Percentiles rank a stretch among this genome's conserved stretches.
Evolutionary conservation across 2,329 filamentous ascomycete genomes (phyloP).

Genomic region (Talaromyces atroroseus): DNA sequence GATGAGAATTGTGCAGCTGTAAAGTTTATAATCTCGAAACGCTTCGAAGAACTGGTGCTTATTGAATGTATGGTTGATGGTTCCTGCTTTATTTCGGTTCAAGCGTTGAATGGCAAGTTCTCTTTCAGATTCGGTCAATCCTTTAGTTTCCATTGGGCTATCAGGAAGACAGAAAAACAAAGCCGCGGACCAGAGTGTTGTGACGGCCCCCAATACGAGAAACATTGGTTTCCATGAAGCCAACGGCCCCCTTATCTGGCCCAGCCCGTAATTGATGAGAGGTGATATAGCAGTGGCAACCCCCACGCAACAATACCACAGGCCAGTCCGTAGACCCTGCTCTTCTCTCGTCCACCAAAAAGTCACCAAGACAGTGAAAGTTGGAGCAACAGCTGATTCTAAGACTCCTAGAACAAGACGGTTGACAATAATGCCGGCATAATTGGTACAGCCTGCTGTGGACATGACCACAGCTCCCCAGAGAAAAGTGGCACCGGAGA

Average conservation of each 20-base stretch:
- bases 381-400: conserved; percentile 46
- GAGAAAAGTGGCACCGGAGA: conserved; percentile 32
- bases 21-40: conserved; percentile 6
- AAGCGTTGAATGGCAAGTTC: conserved; percentile 49
- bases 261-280: not conserved
- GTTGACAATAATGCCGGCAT: conserved; percentile 39
- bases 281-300: conserved; percentile 1
- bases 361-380: conserved; percentile 48
- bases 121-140: conserved; percentile 41
- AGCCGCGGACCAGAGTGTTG: conserved; percentile 36
- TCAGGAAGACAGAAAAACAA: conserved; percentile 43
- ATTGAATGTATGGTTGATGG: not conserved
- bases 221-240: conserved; percentile 1
- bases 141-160: conserved; percentile 38
- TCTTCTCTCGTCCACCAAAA: conserved; percentile 47
- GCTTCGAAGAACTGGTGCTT: conserved; percentile 3
- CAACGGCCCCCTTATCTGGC: not conserved
- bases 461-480: conserved; percentile 44
- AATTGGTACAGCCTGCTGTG: conserved; percentile 39
- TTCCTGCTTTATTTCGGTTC: conserved; percentile 12
- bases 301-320: conserved; percentile 39
- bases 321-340: conserved; percentile 44
- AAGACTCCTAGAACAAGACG: conserved; percentile 46
- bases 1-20: conserved; percentile 4
- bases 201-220: conserved; percentile 31